Conservation (phyloP, 768 basidiomycete species). For the Sarcomyxa edulis region DNA sequence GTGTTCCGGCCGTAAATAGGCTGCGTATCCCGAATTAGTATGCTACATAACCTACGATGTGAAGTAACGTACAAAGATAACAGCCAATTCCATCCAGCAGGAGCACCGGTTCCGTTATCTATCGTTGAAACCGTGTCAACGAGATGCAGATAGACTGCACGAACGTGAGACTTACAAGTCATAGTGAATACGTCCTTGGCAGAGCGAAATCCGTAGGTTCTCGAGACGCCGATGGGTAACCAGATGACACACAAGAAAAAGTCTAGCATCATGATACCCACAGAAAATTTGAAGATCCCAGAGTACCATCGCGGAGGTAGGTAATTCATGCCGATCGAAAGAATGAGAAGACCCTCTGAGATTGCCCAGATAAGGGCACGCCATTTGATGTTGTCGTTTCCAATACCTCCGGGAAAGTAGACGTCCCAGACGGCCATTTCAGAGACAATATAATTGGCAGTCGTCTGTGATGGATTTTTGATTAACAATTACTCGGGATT, state of each 20-base stretch:
- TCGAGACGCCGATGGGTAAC: constrained; percentile 88
- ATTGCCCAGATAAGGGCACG: constrained; percentile 81
- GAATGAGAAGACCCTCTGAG: constrained; percentile 65
- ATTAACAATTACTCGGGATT: background rate
- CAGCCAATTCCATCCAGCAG: constrained; percentile 88
- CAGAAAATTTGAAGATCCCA: constrained; percentile 68
- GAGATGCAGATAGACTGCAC: background rate
- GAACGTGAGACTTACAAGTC: constrained; percentile 52
- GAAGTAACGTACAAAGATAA: constrained; percentile 59
- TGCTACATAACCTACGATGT: constrained; percentile 1
- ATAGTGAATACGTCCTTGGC: constrained; percentile 80
- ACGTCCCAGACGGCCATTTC: constrained; percentile 76
- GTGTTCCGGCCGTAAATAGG: constrained; percentile 80
- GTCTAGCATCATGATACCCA: constrained; percentile 76
- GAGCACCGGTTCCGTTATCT: constrained; percentile 90
- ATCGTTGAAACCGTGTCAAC: too few species aligned
- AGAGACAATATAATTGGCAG: constrained; percentile 87
- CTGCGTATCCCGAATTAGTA: constrained; percentile 24
- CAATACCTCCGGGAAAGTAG: constrained; percentile 77
- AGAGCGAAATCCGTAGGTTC: constrained; percentile 84
- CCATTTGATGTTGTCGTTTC: constrained; percentile 74
- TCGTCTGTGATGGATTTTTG: constrained; percentile 59
- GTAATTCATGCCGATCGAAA: constrained; percentile 81
- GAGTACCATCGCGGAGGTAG: constrained; percentile 76
- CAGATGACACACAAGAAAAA: constrained; percentile 86